Evolutionary conservation across 768 basidiomycete species (phyloP), one percentile per base, ranked within the genome.

Genomic region (Lentinula detonsa): DNA sequence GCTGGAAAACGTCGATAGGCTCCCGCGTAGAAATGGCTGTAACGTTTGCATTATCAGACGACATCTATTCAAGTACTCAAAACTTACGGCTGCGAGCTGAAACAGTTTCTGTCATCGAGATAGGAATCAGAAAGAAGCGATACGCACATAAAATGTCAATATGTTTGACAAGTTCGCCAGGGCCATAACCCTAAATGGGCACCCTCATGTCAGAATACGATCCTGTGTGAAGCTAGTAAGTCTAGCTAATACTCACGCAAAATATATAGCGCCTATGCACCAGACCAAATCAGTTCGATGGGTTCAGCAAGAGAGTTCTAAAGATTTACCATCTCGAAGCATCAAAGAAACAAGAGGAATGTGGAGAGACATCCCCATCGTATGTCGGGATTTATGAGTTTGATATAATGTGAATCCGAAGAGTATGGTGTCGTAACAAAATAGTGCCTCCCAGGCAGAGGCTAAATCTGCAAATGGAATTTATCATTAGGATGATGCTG

Each of bases 81-180:
- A 69, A 53, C 2, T 57, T 48, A 31, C 56, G 35, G 15, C 63
- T 37, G 60, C 72, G 56, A 63, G 67, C 69, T 50, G 62, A 58
- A 70, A 61, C 28, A 34, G 35, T 34, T 49, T 9, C 46, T 40
- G 35, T 62, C 46, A 54, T 39, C 13, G 61, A 31, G 42, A 57
- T 59, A 7, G 46, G n/a, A 52, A 50, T 49, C 18, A 54, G 9
- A 5, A 35, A 28, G 45, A 51, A 37, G 11, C 39, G 52, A 42
- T 15, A 52, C 70, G 61, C 63, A 73, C 75, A 60, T 77, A 75
- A 65, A 72, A 74, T 39, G 76, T 74, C 39, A 78, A 45, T 42
- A 77, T 77, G 65, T 84, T 85, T n/a, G 78, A 69, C 13, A 82
- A 64, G 64, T 81, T 82, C 13, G 78, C 78, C 4, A 79, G 59